Base-by-base conservation (phyloP, 768 basidiomycete species). In the Hericium rajendrae region DNA sequence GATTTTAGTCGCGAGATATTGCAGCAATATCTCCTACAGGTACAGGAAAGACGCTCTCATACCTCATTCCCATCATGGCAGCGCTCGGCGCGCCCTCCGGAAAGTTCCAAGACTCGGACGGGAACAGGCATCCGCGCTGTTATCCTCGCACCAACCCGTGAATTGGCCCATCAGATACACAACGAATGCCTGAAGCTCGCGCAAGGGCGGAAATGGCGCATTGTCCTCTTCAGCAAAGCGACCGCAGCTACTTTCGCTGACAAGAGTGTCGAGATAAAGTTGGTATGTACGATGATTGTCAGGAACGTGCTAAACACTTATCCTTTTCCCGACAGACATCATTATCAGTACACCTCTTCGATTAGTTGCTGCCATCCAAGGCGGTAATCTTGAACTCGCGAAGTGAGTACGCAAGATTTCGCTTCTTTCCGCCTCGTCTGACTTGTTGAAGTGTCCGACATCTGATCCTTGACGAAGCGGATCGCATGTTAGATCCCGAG, bases 11-110 rank as follows among this genome's bases (percentile, higher is more conserved):
- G 59, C 84, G 90, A 57, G 95, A 99, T 70, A 76, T 97, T 22
- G 86, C 90, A 54, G 95, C 94, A 28, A 88, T 98, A 18, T 97
- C 97, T 0, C 97, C 97, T 0, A 99, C 97, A 5, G 97, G 97
- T 52, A 94, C 91, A 10, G 97, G 97, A 59, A 99, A 99, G 75
- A 99, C 97, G 0, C 76, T 97, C 6, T 82, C 94, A 0, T 99
- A 97, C 70, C 76, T 97, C 13, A 72, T 97, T 15, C 94, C 97
- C 0, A 76, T 92, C 22, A 79, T 98, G 58, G 74, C 82, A 11
- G 70, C 74, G 16, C 71, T 92, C 6, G 72, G 71, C 13, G 69
- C 76, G 3, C 90, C 90, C 6, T 68, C 76, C 9, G 72, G 82
- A 32, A 32, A 78, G 75, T 56, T 67, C 74, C 39, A 76, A 78